phyloP scores from a whole-genome alignment of 2,329 filamentous ascomycete species.

The Fusarium transvaalense region DNA sequence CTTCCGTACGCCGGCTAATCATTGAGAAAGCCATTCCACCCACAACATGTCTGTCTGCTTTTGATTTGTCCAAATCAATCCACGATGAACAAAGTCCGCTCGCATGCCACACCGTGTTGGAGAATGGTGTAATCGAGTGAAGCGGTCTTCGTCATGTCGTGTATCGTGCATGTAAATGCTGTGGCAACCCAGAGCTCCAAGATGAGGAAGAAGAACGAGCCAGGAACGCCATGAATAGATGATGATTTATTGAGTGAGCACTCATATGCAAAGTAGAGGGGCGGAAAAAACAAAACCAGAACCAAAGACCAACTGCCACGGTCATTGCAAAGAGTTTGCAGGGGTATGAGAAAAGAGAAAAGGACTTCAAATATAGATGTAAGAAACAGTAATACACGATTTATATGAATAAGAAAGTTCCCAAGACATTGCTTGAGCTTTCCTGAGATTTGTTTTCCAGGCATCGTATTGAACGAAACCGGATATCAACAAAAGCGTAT shows the following conservation, averaged over 20 bases:
- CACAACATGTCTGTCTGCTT: slow-evolving; percentile 31
- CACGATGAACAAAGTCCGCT: slow-evolving; percentile 8
- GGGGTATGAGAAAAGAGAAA: slow-evolving; percentile 34
- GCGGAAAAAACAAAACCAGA: slow-evolving; percentile 5
- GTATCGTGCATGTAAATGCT: slow-evolving; percentile 13
- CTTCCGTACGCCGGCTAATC: slow-evolving; percentile 34
- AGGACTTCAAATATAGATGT: slow-evolving; percentile 22
- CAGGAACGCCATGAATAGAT: slow-evolving; percentile 32
- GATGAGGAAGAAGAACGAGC: slow-evolving; percentile 27
- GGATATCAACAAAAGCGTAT: neutral
- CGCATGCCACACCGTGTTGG: neutral
- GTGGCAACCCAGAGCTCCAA: slow-evolving; percentile 14
- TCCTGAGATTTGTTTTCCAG: neutral
- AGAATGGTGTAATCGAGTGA: neutral
- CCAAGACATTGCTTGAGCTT: slow-evolving; percentile 3
- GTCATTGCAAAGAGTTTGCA: slow-evolving; percentile 9
- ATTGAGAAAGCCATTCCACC: slow-evolving; percentile 31
- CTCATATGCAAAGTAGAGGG: slow-evolving; percentile 20
- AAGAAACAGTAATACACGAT: slow-evolving; percentile 42
- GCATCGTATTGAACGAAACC: neutral
- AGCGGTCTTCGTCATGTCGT: slow-evolving; percentile 13
- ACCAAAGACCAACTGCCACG: slow-evolving; percentile 37
- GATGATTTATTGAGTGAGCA: slow-evolving; percentile 15
- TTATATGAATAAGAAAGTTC: slow-evolving; percentile 32
- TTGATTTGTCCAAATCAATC: slow-evolving; percentile 39